Base-by-base conservation (phyloP, 768 basidiomycete species). In the Aureoboletus auriporus region DNA sequence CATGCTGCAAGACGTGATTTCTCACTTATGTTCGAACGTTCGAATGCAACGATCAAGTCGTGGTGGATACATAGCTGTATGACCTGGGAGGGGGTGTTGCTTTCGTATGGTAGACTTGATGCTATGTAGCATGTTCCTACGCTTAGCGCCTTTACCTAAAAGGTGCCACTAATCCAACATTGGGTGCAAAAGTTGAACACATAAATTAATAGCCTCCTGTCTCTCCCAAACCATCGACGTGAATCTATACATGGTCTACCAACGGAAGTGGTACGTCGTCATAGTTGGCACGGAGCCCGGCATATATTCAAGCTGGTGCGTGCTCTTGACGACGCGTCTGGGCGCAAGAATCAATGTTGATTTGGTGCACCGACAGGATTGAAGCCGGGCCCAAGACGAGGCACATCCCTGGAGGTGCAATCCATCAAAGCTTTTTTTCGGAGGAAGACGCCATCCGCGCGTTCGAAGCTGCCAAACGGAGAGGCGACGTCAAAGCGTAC, bases 61-160 rank as follows among this genome's bases (percentile, higher is more conserved):
- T 47, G 83, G 85, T 36, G 85, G 85, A 35, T 91, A 91, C 66
- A 82, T 89, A 49, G 76, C 88, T 35, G 88, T 90, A 57, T 89
- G 73, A 71, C 36, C 38, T 44, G 37, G n/a, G 37, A 33, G 47
- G 36, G 39, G 31, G 38, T 30, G 20, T 39, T 28, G 39, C 34
- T 36, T 49, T 51, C 34, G 30, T 38, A 39, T 38, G 7, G 42
- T 50, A 52, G 44, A 53, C 28, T 47, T 38, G 43, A 43, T 37
- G 12, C 42, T 49, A 29, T 27, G 20, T 23, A 23, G 20, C 4
- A 23, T 45, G 46, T 50, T 56, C 48, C 20, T 23, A 23, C 20
- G 20, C 20, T 23, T 23, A 23, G 20, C 39, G 39, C 53, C 34
- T 34, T 45, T 63, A 55, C 56, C 56, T 58, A 43, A 49, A 37